Evolutionary conservation across 345 rosid species (phyloP).

Genomic region (Camelina neglecta): DNA sequence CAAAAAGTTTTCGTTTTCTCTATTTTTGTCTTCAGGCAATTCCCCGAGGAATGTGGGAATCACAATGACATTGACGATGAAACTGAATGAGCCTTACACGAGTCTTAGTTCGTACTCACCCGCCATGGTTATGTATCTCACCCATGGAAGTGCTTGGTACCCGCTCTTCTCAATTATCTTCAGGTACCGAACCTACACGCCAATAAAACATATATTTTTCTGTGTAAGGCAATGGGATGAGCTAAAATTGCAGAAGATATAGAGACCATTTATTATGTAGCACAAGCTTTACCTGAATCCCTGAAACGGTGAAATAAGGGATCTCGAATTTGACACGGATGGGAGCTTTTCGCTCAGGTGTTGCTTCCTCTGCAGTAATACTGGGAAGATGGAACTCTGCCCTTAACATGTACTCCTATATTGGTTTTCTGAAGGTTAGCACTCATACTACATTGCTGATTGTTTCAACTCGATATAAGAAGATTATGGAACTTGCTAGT

Average conservation of each 20-base stretch:
- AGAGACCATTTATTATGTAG: neutral
- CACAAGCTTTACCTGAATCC: constrained; percentile 69
- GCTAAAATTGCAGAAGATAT: neutral
- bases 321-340: constrained; percentile 82
- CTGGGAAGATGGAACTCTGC: constrained; percentile 85
- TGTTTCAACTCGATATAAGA: constrained; percentile 10
- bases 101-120: constrained; percentile 95
- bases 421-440: constrained; percentile 21
- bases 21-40: neutral
- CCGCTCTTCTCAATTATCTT: constrained; percentile 97
- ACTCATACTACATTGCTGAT: constrained; percentile 6
- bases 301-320: constrained; percentile 85
- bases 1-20: constrained; percentile 22
- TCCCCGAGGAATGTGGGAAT: constrained; percentile 17
- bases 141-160: constrained; percentile 99
- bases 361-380: constrained; percentile 72
- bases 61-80: constrained; percentile 7
- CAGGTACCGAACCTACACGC: constrained; percentile 83
- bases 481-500: neutral
- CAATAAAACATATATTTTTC: too few relatives aligned
- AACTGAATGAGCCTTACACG: constrained; percentile 43
- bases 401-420: constrained; percentile 82
- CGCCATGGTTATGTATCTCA: constrained; percentile 95
- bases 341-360: constrained; percentile 80
- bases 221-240: neutral